Conservation (phyloP, 495 filamentous ascomycete genomes). For the Aspergillus affinis region DNA sequence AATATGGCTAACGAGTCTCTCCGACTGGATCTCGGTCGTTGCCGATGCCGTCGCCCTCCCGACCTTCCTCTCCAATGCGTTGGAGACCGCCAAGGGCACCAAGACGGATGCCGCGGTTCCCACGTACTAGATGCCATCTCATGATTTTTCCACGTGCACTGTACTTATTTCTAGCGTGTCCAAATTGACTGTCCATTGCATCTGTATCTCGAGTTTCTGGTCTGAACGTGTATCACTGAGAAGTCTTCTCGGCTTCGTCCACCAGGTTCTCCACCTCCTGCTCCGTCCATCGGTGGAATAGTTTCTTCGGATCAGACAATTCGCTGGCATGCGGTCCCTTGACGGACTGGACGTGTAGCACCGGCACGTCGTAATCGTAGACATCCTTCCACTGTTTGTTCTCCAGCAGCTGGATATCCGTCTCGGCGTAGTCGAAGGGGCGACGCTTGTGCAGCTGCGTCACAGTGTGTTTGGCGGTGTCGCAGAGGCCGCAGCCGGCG, state of each 20-base stretch:
- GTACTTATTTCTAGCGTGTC: not conserved
- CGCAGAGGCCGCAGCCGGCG: slow-evolving; percentile 74
- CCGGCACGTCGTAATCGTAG: slow-evolving; percentile 90
- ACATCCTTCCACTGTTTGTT: slow-evolving; percentile 70
- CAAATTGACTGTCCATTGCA: not conserved
- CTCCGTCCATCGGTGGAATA: slow-evolving; percentile 81
- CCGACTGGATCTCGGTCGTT: slow-evolving; percentile 34
- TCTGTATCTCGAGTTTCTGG: not conserved
- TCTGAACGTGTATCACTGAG: not conserved
- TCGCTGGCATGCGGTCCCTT: slow-evolving; percentile 25
- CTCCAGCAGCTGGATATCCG: slow-evolving; percentile 70
- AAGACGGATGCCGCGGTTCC: slow-evolving; percentile 31
- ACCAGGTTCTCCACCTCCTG: slow-evolving; percentile 70
- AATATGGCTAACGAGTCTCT: no score
- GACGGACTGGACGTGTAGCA: slow-evolving; percentile 65
- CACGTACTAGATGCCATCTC: slow-evolving; percentile 4
- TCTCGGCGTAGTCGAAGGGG: slow-evolving; percentile 74
- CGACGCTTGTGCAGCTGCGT: slow-evolving; percentile 64
- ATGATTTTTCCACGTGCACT: not conserved
- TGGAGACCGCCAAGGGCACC: slow-evolving; percentile 8
- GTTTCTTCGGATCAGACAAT: slow-evolving; percentile 61
- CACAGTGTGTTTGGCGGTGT: slow-evolving; percentile 71
- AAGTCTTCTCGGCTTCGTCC: slow-evolving; percentile 53
- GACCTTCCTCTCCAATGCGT: slow-evolving; percentile 27
- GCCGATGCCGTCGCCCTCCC: slow-evolving; percentile 55